A percentile compares a stretch with the other conserved stretches of the same genome.
These are phyloP conservation scores for Pelargonium australe DNA, from an alignment of 441 rosid genomes.

Conservation along the genomic window DNA sequence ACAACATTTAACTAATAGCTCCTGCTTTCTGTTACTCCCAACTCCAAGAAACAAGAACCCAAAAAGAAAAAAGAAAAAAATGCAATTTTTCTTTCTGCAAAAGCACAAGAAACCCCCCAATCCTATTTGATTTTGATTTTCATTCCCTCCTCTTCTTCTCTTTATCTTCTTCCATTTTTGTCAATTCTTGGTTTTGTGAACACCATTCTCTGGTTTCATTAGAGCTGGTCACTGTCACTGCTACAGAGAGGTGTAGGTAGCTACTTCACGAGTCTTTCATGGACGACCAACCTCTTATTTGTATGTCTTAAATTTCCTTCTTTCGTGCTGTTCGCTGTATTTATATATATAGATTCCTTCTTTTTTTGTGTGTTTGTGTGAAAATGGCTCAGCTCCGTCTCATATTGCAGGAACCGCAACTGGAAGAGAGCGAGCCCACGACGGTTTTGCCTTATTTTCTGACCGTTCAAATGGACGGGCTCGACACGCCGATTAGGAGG, in stretches of 20 bases:
- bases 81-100: neutral
- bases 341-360: neutral
- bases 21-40: constrained; percentile 12
- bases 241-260: neutral
- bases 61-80: neutral
- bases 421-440: constrained; percentile 28
- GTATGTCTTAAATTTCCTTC: constrained; percentile 7
- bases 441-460: constrained; percentile 42
- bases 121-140: neutral
- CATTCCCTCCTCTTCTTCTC: neutral
- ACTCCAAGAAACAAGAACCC: constrained; percentile 11
- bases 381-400: constrained; percentile 53
- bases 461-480: constrained; percentile 42
- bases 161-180: constrained; percentile 20
- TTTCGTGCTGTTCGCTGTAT: neutral
- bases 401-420: constrained; percentile 49
- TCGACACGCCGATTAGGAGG: constrained; percentile 29
- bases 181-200: constrained; percentile 15
- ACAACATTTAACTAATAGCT: neutral
- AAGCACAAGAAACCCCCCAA: neutral
- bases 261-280: constrained; percentile 33
- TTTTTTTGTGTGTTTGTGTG: constrained; percentile 13
- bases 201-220: neutral
- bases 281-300: constrained; percentile 9
- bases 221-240: neutral